These are phyloP conservation scores for Amaranthus cruentus DNA, from an alignment of 148 eudicot species.

Conservation along the genomic window DNA sequence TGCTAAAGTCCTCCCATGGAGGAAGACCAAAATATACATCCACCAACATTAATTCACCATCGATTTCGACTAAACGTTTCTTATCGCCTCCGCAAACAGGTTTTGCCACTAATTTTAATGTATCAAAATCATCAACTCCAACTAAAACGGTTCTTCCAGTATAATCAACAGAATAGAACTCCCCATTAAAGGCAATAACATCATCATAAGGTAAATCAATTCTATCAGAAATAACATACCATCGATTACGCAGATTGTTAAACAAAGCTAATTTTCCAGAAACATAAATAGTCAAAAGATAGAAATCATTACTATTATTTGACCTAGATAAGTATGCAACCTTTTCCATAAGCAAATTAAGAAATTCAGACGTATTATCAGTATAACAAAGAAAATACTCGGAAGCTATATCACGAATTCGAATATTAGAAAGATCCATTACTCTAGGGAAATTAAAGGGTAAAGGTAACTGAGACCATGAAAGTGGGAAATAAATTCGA, in stretches of 20 bases:
- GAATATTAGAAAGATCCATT: slow-evolving; percentile 34
- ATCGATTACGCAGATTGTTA: slow-evolving; percentile 39
- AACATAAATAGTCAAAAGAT: slow-evolving; percentile 61
- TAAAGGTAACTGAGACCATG: slow-evolving; percentile 33
- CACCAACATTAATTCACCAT: slow-evolving; percentile 58
- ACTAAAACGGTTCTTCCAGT: slow-evolving; percentile 53
- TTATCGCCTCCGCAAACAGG: slow-evolving; percentile 71
- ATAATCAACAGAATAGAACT: slow-evolving; percentile 65
- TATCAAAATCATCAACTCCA: slow-evolving; percentile 11
- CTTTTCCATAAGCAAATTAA: slow-evolving; percentile 53
- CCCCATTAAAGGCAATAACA: slow-evolving; percentile 44
- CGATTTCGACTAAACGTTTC: slow-evolving; percentile 55
- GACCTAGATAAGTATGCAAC: slow-evolving; percentile 37
- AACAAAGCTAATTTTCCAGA: slow-evolving; percentile 65
- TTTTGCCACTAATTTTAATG: slow-evolving; percentile 33
- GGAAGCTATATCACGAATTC: slow-evolving; percentile 47
- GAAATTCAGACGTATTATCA: slow-evolving; percentile 41
- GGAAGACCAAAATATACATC: slow-evolving; percentile 57
- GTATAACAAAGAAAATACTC: slow-evolving; percentile 54
- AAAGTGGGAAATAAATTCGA: slow-evolving; percentile 48
- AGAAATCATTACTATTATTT: slow-evolving; percentile 26
- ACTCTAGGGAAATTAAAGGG: slow-evolving; percentile 32
- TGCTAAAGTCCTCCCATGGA: slow-evolving; percentile 12
- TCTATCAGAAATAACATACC: slow-evolving; percentile 47
- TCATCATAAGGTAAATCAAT: slow-evolving; percentile 57